Percentiles rank a stretch among this genome's conserved stretches.
Conservation (phyloP, 2,329 filamentous ascomycete species). For the Colletotrichum sublineola region DNA sequence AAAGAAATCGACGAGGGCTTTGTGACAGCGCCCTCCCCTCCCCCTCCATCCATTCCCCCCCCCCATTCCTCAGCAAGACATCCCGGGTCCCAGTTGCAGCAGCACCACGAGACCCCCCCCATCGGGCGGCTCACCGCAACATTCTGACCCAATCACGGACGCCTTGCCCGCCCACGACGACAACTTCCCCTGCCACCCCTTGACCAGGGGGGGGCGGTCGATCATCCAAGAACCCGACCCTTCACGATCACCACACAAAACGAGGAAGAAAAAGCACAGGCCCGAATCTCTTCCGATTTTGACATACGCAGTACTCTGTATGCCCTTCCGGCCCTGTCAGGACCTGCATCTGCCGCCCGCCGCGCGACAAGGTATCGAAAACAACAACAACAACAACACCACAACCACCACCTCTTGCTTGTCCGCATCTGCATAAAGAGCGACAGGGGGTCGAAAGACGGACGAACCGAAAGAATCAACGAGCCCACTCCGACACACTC, state of each 20-base stretch:
- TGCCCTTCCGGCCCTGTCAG: slow-evolving; percentile 11
- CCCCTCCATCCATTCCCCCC: background rate
- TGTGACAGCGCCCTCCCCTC: background rate
- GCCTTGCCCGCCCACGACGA: slow-evolving; percentile 35
- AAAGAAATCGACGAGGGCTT: slow-evolving; percentile 6
- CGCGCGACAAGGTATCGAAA: slow-evolving; percentile 1
- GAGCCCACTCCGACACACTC: slow-evolving; percentile 20
- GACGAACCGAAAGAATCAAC: slow-evolving; percentile 1
- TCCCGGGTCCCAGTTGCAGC: slow-evolving; percentile 40
- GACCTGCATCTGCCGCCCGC: slow-evolving; percentile 22
- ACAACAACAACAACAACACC: background rate
- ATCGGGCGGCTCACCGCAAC: slow-evolving; percentile 39
- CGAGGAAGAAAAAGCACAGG: background rate
- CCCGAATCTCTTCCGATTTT: slow-evolving; percentile 19
- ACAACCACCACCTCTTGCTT: background rate
- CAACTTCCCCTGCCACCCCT: slow-evolving; percentile 33
- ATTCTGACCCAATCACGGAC: slow-evolving; percentile 40
- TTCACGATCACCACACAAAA: slow-evolving; percentile 19
- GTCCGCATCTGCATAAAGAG: background rate
- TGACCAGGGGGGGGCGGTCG: slow-evolving; percentile 24
- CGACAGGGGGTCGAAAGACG: slow-evolving; percentile 13
- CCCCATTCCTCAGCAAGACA: slow-evolving; percentile 42
- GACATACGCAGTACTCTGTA: background rate
- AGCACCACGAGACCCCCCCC: slow-evolving; percentile 37
- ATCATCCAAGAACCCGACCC: background rate